Evolutionary conservation across 495 filamentous ascomycete genomes (phyloP).

Genomic region (Xanthoparmelia taractica): DNA sequence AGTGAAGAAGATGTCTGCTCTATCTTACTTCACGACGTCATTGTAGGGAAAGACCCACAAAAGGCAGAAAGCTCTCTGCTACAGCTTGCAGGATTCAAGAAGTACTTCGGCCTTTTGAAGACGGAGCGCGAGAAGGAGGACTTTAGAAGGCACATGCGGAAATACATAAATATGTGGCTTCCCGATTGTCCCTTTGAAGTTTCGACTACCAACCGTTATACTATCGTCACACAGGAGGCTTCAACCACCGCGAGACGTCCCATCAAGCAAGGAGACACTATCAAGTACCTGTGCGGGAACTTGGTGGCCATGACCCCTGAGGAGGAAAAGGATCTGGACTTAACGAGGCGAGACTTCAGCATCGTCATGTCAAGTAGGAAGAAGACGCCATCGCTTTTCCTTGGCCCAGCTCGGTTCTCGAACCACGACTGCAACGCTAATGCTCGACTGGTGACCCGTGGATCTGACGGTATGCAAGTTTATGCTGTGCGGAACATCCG

Average conservation of each 20-base stretch:
- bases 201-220: slow-evolving; percentile 89
- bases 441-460: slow-evolving; percentile 71
- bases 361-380: slow-evolving; percentile 89
- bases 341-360: slow-evolving; percentile 83
- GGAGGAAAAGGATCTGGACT: slow-evolving; percentile 73
- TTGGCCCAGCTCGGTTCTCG: slow-evolving; percentile 90
- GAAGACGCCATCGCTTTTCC: slow-evolving; percentile 78
- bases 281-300: slow-evolving; percentile 86
- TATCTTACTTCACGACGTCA: slow-evolving; percentile 68
- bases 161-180: slow-evolving; percentile 87
- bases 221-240: slow-evolving; percentile 81
- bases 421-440: slow-evolving; percentile 98
- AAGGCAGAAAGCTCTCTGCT: slow-evolving; percentile 66
- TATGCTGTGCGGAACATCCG: slow-evolving; percentile 71
- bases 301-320: slow-evolving; percentile 82
- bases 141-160: slow-evolving; percentile 77
- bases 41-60: slow-evolving; percentile 62
- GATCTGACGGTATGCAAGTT: slow-evolving; percentile 81
- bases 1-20: slow-evolving; percentile 70
- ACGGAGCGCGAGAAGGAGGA: slow-evolving; percentile 77
- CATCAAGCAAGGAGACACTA: slow-evolving; percentile 71
- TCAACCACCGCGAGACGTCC: slow-evolving; percentile 71
- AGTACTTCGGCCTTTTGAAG: slow-evolving; percentile 55
- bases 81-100: slow-evolving; percentile 62
- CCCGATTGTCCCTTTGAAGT: slow-evolving; percentile 93